These are phyloP conservation scores for Ogataea parapolymorpha DNA, from an alignment of 805 yeast species.

Conservation along the genomic window DNA sequence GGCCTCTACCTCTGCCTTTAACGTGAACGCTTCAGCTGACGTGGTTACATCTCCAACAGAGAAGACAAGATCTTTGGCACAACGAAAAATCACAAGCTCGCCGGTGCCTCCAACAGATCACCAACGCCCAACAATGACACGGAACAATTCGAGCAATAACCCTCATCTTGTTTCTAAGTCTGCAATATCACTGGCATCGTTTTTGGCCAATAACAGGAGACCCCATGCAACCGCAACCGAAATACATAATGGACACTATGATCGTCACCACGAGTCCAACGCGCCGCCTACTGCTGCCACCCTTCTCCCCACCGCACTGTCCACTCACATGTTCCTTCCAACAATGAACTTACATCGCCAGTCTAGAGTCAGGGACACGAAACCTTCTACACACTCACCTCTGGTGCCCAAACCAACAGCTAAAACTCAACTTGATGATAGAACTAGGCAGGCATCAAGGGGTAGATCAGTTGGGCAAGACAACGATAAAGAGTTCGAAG, in stretches of 20 bases:
- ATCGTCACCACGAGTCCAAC: slow-evolving; percentile 43
- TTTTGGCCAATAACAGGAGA: slow-evolving; percentile 36
- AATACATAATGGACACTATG: slow-evolving; percentile 22
- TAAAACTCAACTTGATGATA: neutral
- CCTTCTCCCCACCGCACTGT: slow-evolving; percentile 54
- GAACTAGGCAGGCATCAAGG: neutral
- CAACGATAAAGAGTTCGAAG: neutral
- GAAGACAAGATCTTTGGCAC: slow-evolving; percentile 13
- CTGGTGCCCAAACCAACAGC: slow-evolving; percentile 2
- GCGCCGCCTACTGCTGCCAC: slow-evolving; percentile 62
- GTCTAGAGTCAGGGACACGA: slow-evolving; percentile 5
- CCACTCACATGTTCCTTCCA: slow-evolving; percentile 61
- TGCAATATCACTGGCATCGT: slow-evolving; percentile 38
- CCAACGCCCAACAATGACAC: slow-evolving; percentile 14
- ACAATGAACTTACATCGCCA: slow-evolving; percentile 35
- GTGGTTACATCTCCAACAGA: slow-evolving; percentile 18
- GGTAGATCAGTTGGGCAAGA: neutral
- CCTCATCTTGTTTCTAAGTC: slow-evolving; percentile 36
- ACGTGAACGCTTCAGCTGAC: slow-evolving; percentile 22
- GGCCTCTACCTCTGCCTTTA: slow-evolving; percentile 26
- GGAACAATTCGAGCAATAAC: slow-evolving; percentile 14
- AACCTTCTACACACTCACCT: slow-evolving; percentile 1
- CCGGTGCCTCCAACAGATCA: slow-evolving; percentile 5
- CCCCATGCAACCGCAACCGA: slow-evolving; percentile 21
- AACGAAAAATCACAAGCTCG: slow-evolving; percentile 18